Percentiles rank a stretch among this genome's conserved stretches.
These are phyloP conservation scores for Pythium guiyangense DNA, from an alignment of 352 stramenopile genomes.

Conservation along the genomic window DNA sequence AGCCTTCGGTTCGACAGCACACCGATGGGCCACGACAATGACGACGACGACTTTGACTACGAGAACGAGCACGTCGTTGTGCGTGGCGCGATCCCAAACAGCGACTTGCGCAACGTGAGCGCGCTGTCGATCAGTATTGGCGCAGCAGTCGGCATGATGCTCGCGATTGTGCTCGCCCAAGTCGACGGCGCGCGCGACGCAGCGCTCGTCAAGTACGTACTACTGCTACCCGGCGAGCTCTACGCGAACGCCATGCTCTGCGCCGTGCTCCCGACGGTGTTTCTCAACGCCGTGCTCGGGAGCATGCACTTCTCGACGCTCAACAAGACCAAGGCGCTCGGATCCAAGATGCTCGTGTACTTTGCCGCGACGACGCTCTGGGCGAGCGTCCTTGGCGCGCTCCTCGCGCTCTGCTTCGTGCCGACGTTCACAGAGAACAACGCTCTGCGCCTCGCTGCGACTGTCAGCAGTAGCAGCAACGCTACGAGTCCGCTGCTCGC, in stretches of 20 bases:
- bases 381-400: slow-evolving; percentile 39
- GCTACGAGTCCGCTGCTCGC: slow-evolving; percentile 13
- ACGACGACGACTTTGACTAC: neutral
- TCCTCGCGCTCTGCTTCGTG: slow-evolving; percentile 35
- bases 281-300: slow-evolving; percentile 37
- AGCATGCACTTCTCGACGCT: slow-evolving; percentile 38
- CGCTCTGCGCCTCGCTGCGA: slow-evolving; percentile 17
- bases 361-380: slow-evolving; percentile 37
- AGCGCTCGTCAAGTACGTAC: slow-evolving; percentile 5
- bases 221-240: slow-evolving; percentile 28
- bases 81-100: slow-evolving; percentile 9
- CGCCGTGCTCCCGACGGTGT: slow-evolving; percentile 31
- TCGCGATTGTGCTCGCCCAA: slow-evolving; percentile 20
- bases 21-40: no score
- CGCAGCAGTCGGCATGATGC: slow-evolving; percentile 18
- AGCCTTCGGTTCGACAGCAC: no score
- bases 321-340: slow-evolving; percentile 31
- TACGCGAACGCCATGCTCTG: slow-evolving; percentile 35
- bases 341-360: slow-evolving; percentile 20
- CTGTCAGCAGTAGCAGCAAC: slow-evolving; percentile 1
- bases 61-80: neutral
- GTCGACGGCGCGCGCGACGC: slow-evolving; percentile 12
- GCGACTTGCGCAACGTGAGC: slow-evolving; percentile 10
- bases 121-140: slow-evolving; percentile 21
- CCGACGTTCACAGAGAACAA: slow-evolving; percentile 25